A percentile compares a stretch with the other conserved stretches of the same genome.
phyloP scores from a whole-genome alignment of 352 stramenopile genomes.

The Globisporangium radiosum region DNA sequence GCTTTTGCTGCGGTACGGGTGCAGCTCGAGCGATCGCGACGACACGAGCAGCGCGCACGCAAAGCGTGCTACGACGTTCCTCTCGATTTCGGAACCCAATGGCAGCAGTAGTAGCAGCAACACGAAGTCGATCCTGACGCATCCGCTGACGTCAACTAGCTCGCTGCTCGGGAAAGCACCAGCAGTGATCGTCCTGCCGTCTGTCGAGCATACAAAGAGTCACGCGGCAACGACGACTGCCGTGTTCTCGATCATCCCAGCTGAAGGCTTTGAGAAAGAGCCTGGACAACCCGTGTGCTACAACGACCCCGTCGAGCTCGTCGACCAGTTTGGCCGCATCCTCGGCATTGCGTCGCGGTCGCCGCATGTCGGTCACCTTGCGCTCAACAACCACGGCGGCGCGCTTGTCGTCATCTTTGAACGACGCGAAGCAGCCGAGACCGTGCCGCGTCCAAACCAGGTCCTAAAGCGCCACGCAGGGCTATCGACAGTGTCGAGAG shows the following conservation, averaged over 20 bases:
- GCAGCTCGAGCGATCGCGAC: not conserved
- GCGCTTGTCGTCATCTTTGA: constrained; percentile 31
- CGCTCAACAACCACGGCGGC: constrained; percentile 23
- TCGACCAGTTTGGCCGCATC: constrained; percentile 23
- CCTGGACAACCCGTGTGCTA: constrained; percentile 32
- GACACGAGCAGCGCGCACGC: not conserved
- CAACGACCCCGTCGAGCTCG: constrained; percentile 31
- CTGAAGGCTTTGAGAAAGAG: constrained; percentile 33
- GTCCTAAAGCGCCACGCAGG: constrained; percentile 5
- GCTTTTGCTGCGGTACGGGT: constrained; percentile 22
- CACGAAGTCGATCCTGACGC: not conserved
- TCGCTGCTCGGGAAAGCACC: constrained; percentile 20
- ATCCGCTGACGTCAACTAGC: not conserved
- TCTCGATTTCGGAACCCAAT: constrained; percentile 19
- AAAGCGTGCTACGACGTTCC: constrained; percentile 2
- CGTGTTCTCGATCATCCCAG: constrained; percentile 29
- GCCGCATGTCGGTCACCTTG: constrained; percentile 22
- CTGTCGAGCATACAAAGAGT: constrained; percentile 3
- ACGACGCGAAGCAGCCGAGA: not conserved
- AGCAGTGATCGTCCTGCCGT: constrained; percentile 21
- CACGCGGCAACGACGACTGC: constrained; percentile 6
- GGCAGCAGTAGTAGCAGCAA: not conserved
- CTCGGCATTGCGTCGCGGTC: constrained; percentile 22
- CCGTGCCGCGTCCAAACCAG: not conserved
- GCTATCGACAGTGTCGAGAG: not conserved